Evolutionary conservation across 2,329 filamentous ascomycete genomes (phyloP), one percentile per base, ranked within the genome.

Genomic region (Thelonectria rubi): DNA sequence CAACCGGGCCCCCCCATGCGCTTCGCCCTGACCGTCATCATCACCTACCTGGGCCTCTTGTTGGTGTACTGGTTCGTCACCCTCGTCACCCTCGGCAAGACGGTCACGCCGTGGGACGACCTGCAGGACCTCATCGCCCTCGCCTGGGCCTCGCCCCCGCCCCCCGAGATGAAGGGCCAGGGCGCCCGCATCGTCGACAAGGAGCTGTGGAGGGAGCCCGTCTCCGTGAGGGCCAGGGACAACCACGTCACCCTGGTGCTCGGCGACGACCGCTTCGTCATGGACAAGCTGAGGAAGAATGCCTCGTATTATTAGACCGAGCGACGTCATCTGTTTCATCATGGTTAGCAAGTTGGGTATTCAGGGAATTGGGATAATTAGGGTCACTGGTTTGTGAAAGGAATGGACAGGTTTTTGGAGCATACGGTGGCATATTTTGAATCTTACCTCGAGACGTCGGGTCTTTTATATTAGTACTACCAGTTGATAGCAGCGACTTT

Each of bases 151-250:
- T 49, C 43, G 17, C 20, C 34, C 3, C 17, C 50, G 20, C 32
- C 24, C 9, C 7, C 43, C 14, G 50, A 55, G 17, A 26, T 59
- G 17, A 54, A 18, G 30, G 43, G 50, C 3, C 49, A 54, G 17
- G 37, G 43, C 21, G 43, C 43, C 20, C 48, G 54, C 2, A 24
- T 59, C 15, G 17, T n/a, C 8, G 50, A 49, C 14, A 39, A 34
- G 21, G 18, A 12, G 18, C 7, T 58, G 8, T 58, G 56, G 49
- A 47, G 21, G 49, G 50, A 58, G n/a, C 46, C 14, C 5, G 56
- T 58, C 4, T 15, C 50, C 1, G 42, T 58, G 3, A 52, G 39
- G 17, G 56, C 56, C 3, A 30, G 18, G 14, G 18, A 21, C 6
- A 24, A 21, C 20, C 17, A 46, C 7, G 42, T 46, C 8, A 21